Evolutionary conservation across 169 alveolate genomes (phyloP).

Genomic region (Cryptosporidium andersoni): DNA sequence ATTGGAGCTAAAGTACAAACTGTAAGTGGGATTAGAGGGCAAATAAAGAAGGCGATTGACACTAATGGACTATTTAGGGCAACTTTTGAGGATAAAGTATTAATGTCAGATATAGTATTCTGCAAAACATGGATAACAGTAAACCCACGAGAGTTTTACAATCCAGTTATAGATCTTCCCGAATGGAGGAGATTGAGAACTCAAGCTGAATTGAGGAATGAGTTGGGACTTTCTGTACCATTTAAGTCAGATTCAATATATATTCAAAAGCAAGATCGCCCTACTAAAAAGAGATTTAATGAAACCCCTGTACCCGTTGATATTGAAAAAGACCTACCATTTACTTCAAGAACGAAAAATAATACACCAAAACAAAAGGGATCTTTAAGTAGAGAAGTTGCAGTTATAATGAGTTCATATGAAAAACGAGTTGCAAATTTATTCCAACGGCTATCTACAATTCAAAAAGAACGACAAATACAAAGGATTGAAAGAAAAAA

Average conservation of each 20-base stretch:
- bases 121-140: constrained; percentile 91
- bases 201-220: constrained; percentile 76
- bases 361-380: constrained; percentile 40
- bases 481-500: constrained; percentile 62
- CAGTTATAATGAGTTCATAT: constrained; percentile 62
- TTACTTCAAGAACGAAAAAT: constrained; percentile 68
- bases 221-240: constrained; percentile 71
- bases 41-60: constrained; percentile 93
- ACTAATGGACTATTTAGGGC: constrained; percentile 97
- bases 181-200: constrained; percentile 78
- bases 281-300: constrained; percentile 70
- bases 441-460: constrained; percentile 65
- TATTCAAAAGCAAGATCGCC: constrained; percentile 56
- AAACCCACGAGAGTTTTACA: constrained; percentile 75
- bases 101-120: constrained; percentile 95
- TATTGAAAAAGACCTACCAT: constrained; percentile 73
- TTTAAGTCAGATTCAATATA: constrained; percentile 68
- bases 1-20: constrained; percentile 97
- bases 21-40: constrained; percentile 98
- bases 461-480: constrained; percentile 26
- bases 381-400: constrained; percentile 21
- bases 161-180: constrained; percentile 78
- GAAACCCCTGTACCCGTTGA: constrained; percentile 72
- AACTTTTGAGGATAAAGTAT: constrained; percentile 97
- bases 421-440: constrained; percentile 65